phyloP scores from a whole-genome alignment of 768 basidiomycete genomes.

The Cystobasidium ongulense region DNA sequence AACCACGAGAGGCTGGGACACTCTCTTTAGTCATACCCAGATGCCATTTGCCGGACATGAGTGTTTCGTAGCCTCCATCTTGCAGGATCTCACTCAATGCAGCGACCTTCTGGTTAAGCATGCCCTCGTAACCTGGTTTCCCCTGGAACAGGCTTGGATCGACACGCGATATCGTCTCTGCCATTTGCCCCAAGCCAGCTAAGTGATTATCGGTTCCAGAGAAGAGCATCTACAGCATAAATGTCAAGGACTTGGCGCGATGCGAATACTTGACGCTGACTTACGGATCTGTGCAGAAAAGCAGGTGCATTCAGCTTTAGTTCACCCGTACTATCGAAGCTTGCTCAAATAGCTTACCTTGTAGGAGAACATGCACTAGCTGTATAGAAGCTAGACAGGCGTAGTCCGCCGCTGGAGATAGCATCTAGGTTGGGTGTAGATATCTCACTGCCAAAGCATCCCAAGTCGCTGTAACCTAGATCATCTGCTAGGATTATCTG shows the following conservation, averaged over 20 bases:
- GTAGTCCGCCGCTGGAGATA: background rate
- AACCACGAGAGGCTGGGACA: background rate
- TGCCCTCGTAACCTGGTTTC: background rate
- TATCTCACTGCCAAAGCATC: background rate
- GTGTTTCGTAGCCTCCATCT: background rate
- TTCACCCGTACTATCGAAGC: background rate
- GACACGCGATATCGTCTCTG: background rate
- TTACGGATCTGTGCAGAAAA: background rate
- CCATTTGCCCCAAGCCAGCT: background rate
- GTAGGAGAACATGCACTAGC: conserved; percentile 1
- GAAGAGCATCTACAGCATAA: background rate
- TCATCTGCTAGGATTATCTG: background rate
- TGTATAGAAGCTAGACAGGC: background rate
- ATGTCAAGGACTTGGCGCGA: background rate
- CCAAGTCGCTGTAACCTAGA: conserved; percentile 1
- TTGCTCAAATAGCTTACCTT: background rate
- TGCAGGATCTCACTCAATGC: background rate
- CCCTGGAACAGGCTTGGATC: background rate
- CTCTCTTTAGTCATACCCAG: background rate
- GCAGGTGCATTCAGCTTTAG: background rate
- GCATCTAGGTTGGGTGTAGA: background rate
- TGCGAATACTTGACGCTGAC: background rate
- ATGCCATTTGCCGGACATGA: conserved; percentile 13
- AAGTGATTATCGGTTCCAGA: conserved; percentile 4
- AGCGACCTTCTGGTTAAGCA: background rate